phyloP scores from a whole-genome alignment of 2,329 filamentous ascomycete genomes.

The Nannizziopsis arthrosporioides region DNA sequence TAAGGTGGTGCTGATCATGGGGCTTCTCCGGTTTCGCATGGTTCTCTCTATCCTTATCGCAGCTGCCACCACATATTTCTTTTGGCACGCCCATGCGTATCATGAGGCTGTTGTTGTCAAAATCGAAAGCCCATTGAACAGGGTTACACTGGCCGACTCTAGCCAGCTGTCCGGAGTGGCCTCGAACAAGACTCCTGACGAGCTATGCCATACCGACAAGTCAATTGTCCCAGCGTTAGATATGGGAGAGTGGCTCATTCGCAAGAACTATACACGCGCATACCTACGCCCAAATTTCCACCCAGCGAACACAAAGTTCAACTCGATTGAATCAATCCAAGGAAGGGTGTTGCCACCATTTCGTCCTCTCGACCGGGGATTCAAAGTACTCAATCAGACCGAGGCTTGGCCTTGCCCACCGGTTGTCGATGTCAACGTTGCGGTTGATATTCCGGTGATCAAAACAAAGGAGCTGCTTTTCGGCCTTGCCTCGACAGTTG shows the following conservation, averaged over 20 bases:
- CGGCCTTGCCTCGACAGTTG: conserved; percentile 34
- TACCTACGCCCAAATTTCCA: conserved; percentile 32
- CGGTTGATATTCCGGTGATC: conserved; percentile 29
- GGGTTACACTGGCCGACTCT: conserved; percentile 12
- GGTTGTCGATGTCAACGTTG: conserved; percentile 32
- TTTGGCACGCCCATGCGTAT: conserved; percentile 32
- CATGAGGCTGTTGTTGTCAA: conserved; percentile 28
- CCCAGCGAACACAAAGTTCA: conserved; percentile 28
- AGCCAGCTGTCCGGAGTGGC: background rate
- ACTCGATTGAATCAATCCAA: conserved; percentile 29
- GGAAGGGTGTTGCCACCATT: conserved; percentile 30
- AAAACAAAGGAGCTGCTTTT: conserved; percentile 34
- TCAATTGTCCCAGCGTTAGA: conserved; percentile 26
- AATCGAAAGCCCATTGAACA: conserved; percentile 28
- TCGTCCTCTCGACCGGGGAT: conserved; percentile 30
- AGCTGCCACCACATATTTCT: conserved; percentile 30
- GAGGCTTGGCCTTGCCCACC: conserved; percentile 27
- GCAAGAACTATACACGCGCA: conserved; percentile 35
- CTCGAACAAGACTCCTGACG: conserved; percentile 7
- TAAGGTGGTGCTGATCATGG: conserved; percentile 6
- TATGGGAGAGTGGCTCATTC: conserved; percentile 32
- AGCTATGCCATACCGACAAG: conserved; percentile 27
- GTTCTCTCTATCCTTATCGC: conserved; percentile 30
- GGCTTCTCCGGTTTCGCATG: conserved; percentile 29
- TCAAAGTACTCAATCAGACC: conserved; percentile 26